Percentiles rank a stretch among this genome's conserved stretches.
Evolutionary conservation across 2,329 filamentous ascomycete genomes (phyloP).

Genomic region (Fusarium cyanostomum): DNA sequence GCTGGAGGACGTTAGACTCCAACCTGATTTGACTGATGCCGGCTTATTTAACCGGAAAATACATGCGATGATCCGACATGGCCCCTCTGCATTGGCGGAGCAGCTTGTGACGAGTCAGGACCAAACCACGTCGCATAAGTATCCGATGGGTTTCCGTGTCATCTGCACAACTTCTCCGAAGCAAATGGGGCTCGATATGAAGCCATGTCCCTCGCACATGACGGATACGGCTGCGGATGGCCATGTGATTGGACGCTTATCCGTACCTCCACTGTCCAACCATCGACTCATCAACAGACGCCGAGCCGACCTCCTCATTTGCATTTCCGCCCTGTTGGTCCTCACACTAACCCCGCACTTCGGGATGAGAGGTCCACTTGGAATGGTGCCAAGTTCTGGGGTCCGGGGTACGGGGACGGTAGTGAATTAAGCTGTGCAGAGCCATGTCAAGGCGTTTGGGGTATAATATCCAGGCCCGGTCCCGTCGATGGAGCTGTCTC

Average conservation of each 20-base stretch:
- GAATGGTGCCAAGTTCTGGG: constrained; percentile 29
- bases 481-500: not conserved
- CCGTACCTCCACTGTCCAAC: constrained; percentile 8
- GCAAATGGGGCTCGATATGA: constrained; percentile 15
- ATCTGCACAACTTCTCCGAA: not conserved
- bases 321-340: constrained; percentile 30
- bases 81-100: too few species aligned
- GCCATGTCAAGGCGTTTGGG: constrained; percentile 8
- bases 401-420: constrained; percentile 25
- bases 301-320: not conserved
- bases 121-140: too few species aligned
- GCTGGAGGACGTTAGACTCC: too few species aligned
- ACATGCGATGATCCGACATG: too few species aligned
- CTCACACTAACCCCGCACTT: constrained; percentile 34
- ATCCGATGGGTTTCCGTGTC: constrained; percentile 14
- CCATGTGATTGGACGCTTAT: constrained; percentile 17
- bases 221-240: constrained; percentile 24
- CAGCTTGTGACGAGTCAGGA: not conserved
- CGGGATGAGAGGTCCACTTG: constrained; percentile 11
- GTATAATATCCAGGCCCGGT: constrained; percentile 29
- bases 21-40: not conserved
- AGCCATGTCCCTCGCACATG: not conserved
- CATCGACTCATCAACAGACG: not conserved
- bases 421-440: constrained; percentile 5
- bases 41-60: too few species aligned